Evolutionary conservation across 805 yeast genomes (phyloP), one percentile per base, ranked within the genome.

Genomic region (Cyberlindnera americana): DNA sequence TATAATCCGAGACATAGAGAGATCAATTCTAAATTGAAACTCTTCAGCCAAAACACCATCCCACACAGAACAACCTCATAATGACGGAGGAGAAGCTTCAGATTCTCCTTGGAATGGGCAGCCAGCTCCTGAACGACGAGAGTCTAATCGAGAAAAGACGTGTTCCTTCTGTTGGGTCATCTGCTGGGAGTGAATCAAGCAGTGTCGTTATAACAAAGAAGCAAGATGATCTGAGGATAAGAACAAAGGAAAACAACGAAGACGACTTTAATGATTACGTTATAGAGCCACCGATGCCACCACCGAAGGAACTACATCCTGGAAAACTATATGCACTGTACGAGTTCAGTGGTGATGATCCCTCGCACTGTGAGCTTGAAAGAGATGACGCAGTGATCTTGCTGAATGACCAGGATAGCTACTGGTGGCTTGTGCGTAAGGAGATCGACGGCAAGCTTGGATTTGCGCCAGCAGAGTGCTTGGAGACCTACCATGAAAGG

Each of bases 391-490:
- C 95, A 2, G 91, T 95, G 47, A 68, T 75, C 31, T 65, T 93
- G 15, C 65, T 93, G 25, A 89, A 88, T 56, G 99, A 93, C 56
- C 81, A 84, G 35, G 96, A 93, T 62, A 75, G 86, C 45, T 93
- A 93, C 64, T 93, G 99, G 99, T 93, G 99, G 98, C 68, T 91
- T 10, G 91, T 93, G 50, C 61, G 74, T 53, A 59, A 70, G 44
- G 67, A 69, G 29, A 61, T 58, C 32, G 84, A 80, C 57, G 81
- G 81, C 3, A 73, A 79, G 49, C 79, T 91, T 38, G 99, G 99
- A 1, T 93, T 90, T 67, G 95, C 95, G 2, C 99, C 99, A 1
- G 98, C 97, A 1, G 99, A 93, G 60, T 78, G 93, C 42, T 66
- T 93, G 26, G 99, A 93, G 61, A 87, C 96, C 0, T 89, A 86